Evolutionary conservation across 768 basidiomycete species (phyloP).

Genomic region (Trametes meyenii): DNA sequence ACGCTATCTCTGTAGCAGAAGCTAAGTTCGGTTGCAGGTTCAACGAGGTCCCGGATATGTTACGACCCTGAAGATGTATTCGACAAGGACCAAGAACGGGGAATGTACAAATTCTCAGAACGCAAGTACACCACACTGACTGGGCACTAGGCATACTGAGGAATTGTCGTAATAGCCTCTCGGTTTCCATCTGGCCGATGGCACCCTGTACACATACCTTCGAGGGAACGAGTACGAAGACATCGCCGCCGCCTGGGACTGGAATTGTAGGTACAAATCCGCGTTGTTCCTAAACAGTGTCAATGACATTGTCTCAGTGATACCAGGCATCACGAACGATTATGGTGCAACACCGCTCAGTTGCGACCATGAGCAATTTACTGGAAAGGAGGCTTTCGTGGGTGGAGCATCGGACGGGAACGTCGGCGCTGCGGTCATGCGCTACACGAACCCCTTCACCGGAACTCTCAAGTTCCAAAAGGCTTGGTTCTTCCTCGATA

Average conservation of each 20-base stretch:
- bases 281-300: background rate
- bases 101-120: slow-evolving; percentile 71
- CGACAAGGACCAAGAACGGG: slow-evolving; percentile 57
- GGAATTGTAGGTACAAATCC: slow-evolving; percentile 47
- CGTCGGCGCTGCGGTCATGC: slow-evolving; percentile 62
- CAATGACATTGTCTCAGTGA: slow-evolving; percentile 37
- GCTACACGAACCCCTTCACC: slow-evolving; percentile 66
- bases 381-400: slow-evolving; percentile 59
- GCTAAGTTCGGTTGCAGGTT: slow-evolving; percentile 43
- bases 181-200: slow-evolving; percentile 73
- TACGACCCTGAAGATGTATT: slow-evolving; percentile 64
- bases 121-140: slow-evolving; percentile 35
- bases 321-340: slow-evolving; percentile 72
- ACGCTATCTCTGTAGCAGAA: background rate
- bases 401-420: slow-evolving; percentile 65
- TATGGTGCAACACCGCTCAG: slow-evolving; percentile 57
- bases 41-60: slow-evolving; percentile 63
- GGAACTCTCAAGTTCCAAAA: slow-evolving; percentile 61
- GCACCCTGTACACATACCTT: slow-evolving; percentile 63
- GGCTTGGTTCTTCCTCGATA: slow-evolving; percentile 71
- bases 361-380: slow-evolving; percentile 46
- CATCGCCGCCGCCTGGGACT: slow-evolving; percentile 74
- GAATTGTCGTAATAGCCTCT: slow-evolving; percentile 43
- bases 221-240: slow-evolving; percentile 73
- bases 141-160: background rate